Percentiles rank a stretch among this genome's conserved stretches.
Evolutionary conservation across 441 rosid species (phyloP).

Genomic region (Arabidopsis lyrata): DNA sequence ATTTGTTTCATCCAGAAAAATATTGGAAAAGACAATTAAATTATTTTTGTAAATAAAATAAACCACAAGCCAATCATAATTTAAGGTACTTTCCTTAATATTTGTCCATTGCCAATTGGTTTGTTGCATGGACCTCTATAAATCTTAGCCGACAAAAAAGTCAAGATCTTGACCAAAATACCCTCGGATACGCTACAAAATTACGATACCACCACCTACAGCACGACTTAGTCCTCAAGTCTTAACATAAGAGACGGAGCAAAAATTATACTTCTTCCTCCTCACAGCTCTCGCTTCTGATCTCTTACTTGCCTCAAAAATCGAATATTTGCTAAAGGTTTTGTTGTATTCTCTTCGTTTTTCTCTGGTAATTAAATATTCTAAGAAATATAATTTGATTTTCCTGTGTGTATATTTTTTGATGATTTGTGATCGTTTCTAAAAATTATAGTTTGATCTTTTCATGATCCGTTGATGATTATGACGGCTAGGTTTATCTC

Average conservation of each 20-base stretch:
- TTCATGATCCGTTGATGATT: conserved; percentile 32
- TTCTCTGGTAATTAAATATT: not conserved
- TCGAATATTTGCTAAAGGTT: not conserved
- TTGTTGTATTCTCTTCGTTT: not conserved
- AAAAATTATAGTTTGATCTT: not conserved
- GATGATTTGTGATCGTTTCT: conserved; percentile 3
- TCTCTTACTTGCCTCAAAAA: not conserved
- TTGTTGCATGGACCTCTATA: not conserved
- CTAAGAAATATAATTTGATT: not conserved
- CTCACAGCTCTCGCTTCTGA: conserved; percentile 3
- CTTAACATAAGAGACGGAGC: not conserved
- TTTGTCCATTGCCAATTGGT: not conserved
- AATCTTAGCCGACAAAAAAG: conserved; percentile 4
- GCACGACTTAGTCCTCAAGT: conserved; percentile 32
- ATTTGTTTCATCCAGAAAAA: not conserved
- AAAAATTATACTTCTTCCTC: not conserved
- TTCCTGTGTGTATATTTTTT: conserved; percentile 12
- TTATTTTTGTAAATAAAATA: not conserved
- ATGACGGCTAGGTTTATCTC: not conserved
- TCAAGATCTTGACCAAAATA: conserved; percentile 13
- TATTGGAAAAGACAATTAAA: not conserved
- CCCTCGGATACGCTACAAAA: conserved; percentile 16
- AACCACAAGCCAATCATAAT: not conserved
- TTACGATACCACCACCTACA: conserved; percentile 17
- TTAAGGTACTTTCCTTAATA: not conserved